These are phyloP conservation scores for Schwanniomyces polymorphus DNA, from an alignment of 805 yeast species.

Conservation along the genomic window DNA sequence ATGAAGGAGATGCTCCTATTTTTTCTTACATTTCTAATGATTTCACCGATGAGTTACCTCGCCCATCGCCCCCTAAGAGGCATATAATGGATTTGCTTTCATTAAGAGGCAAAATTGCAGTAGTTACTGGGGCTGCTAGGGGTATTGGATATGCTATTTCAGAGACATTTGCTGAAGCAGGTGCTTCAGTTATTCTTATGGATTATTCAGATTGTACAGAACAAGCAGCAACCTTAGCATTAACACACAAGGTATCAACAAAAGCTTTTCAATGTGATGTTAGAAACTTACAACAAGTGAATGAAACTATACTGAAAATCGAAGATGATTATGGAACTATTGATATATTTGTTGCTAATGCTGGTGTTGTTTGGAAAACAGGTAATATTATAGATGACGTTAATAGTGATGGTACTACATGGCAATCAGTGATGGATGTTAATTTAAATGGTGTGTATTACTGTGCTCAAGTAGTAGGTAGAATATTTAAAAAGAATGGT, in stretches of 20 bases:
- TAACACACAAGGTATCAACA: not conserved
- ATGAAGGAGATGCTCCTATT: not conserved
- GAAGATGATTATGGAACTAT: slow-evolving; percentile 7
- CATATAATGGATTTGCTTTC: not conserved
- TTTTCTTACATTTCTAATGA: slow-evolving; percentile 2
- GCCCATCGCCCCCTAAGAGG: not conserved
- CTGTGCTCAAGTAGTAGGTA: slow-evolving; percentile 10
- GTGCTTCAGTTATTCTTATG: slow-evolving; percentile 21
- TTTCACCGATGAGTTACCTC: not conserved
- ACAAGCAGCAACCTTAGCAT: not conserved
- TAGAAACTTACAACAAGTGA: not conserved
- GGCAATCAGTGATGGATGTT: not conserved
- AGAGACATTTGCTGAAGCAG: slow-evolving; percentile 50
- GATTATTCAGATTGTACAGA: not conserved
- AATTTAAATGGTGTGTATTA: slow-evolving; percentile 12
- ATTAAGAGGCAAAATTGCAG: slow-evolving; percentile 16
- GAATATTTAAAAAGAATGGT: slow-evolving; percentile 17
- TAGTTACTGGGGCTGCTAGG: slow-evolving; percentile 21
- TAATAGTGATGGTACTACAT: slow-evolving; percentile 6
- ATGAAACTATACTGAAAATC: not conserved
- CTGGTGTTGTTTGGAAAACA: slow-evolving; percentile 9
- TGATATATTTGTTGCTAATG: slow-evolving; percentile 14
- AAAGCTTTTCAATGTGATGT: not conserved
- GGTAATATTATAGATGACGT: slow-evolving; percentile 6
- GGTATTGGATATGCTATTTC: slow-evolving; percentile 57